Conservation (phyloP, 2,329 filamentous ascomycete genomes). For the Diaporthe sp. region DNA sequence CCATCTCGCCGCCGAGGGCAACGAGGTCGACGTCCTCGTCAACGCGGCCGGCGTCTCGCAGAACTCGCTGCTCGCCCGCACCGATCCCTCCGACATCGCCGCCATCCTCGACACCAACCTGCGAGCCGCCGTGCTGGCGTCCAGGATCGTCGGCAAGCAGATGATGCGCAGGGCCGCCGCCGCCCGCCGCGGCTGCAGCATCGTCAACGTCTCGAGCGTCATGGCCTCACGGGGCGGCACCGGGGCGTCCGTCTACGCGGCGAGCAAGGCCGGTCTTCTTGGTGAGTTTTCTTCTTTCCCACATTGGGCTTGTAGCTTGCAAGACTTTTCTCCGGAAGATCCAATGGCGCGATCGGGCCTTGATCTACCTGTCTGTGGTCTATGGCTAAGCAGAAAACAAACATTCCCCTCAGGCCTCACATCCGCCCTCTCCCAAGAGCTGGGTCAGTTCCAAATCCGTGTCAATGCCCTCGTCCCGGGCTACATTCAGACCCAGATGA, state of each 20-base stretch:
- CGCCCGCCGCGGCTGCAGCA: constrained; percentile 59
- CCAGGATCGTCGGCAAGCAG: constrained; percentile 62
- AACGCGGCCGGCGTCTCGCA: constrained; percentile 85
- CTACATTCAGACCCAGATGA: constrained; percentile 87
- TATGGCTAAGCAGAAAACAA: constrained; percentile 2
- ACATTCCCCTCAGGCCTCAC: constrained; percentile 69
- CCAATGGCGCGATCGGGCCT: neutral
- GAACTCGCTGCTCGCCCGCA: constrained; percentile 71
- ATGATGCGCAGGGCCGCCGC: constrained; percentile 56
- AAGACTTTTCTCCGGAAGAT: neutral
- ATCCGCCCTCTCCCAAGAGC: constrained; percentile 73
- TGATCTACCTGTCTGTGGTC: neutral
- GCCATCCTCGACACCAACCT: constrained; percentile 79
- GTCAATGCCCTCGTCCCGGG: constrained; percentile 87
- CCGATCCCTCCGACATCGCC: constrained; percentile 63
- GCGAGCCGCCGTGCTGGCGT: constrained; percentile 72
- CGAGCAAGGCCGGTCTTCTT: constrained; percentile 84
- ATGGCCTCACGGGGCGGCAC: constrained; percentile 76
- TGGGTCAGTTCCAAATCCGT: constrained; percentile 72
- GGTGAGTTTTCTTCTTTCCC: constrained; percentile 58
- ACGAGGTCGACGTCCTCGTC: constrained; percentile 71
- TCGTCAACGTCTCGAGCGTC: constrained; percentile 86
- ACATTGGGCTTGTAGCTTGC: neutral
- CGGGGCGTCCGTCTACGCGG: constrained; percentile 80
- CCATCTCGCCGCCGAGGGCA: constrained; percentile 9